These are phyloP conservation scores for Citrullus amarus DNA, from an alignment of 306 rosid genomes.

Conservation along the genomic window DNA sequence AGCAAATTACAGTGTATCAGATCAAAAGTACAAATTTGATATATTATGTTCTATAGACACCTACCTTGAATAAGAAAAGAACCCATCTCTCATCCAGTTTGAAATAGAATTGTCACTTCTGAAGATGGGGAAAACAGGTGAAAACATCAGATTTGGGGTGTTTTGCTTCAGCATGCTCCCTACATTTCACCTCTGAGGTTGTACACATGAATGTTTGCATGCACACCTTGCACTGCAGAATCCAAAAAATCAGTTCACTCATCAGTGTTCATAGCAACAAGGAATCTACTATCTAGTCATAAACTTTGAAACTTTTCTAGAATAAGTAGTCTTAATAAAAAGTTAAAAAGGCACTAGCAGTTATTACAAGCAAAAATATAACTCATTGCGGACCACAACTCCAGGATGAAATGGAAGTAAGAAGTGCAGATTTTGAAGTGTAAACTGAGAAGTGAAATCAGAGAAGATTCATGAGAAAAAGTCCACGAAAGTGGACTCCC, in stretches of 20 bases:
- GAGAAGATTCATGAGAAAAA: neutral
- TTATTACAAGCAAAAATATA: neutral
- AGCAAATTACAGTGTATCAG: neutral
- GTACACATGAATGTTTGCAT: constrained; percentile 88
- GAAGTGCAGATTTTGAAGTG: too few relatives aligned
- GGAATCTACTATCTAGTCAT: neutral
- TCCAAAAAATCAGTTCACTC: neutral
- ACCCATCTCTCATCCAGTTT: constrained; percentile 4
- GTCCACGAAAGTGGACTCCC: neutral
- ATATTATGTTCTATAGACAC: neutral
- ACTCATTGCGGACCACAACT: neutral
- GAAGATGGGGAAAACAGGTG: constrained; percentile 59
- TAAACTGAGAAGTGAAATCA: neutral
- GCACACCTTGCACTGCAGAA: constrained; percentile 80
- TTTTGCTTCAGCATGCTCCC: constrained; percentile 77
- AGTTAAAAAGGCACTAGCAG: neutral
- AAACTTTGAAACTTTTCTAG: neutral
- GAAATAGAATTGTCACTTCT: constrained; percentile 19
- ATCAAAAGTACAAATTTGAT: neutral
- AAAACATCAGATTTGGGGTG: constrained; percentile 65
- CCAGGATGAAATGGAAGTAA: neutral
- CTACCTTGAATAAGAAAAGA: neutral
- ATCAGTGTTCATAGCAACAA: neutral
- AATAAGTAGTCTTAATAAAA: neutral
- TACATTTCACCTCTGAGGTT: constrained; percentile 80